Conservation (phyloP, 2,329 filamentous ascomycete genomes). For the Aureobasidium uvarum region DNA sequence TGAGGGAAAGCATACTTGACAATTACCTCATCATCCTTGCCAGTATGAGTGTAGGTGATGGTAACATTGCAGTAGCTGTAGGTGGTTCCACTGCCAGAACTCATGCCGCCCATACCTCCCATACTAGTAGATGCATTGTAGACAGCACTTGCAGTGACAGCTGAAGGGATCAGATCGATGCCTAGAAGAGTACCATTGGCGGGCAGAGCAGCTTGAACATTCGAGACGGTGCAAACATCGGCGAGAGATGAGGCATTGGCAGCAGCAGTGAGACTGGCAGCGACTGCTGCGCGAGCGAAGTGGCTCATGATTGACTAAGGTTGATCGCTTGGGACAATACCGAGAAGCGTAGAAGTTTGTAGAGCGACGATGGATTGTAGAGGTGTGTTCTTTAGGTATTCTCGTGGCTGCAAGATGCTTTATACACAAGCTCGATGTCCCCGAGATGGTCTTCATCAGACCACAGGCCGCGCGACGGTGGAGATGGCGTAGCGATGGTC, state of each 20-base stretch:
- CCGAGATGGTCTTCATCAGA: background rate
- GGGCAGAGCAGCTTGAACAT: constrained; percentile 28
- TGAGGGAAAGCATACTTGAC: constrained; percentile 46
- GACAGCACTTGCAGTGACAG: constrained; percentile 41
- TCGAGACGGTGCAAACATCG: constrained; percentile 29
- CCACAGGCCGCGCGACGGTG: background rate
- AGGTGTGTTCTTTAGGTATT: background rate
- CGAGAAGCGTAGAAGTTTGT: background rate
- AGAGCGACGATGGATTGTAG: background rate
- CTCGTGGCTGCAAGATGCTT: background rate
- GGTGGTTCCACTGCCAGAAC: constrained; percentile 28
- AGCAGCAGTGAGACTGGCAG: background rate
- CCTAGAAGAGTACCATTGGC: constrained; percentile 27
- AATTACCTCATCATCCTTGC: constrained; percentile 38
- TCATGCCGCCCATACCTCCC: background rate
- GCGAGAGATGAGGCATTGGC: constrained; percentile 25
- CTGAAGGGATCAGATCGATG: constrained; percentile 43
- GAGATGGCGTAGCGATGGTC: constrained; percentile 5
- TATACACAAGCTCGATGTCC: background rate
- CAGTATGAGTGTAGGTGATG: constrained; percentile 45
- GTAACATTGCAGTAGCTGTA: constrained; percentile 32
- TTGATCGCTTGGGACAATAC: background rate
- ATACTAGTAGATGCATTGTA: constrained; percentile 32
- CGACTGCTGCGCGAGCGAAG: constrained; percentile 8
- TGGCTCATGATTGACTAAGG: background rate